These are phyloP conservation scores for Solanum chmielewskii DNA, from an alignment of 257 asterid genomes.

Conservation along the genomic window DNA sequence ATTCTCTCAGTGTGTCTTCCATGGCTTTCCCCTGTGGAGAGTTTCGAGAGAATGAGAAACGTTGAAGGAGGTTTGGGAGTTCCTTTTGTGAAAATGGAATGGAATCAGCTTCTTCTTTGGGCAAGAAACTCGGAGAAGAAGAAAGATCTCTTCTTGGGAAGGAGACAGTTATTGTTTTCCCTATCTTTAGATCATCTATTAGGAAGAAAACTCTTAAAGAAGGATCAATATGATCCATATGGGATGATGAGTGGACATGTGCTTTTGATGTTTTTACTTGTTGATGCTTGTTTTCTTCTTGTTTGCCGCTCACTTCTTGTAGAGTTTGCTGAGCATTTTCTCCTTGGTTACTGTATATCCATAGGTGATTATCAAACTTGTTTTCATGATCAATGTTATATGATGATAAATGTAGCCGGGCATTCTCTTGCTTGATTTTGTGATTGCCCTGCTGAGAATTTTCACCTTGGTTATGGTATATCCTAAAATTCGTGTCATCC, in stretches of 20 bases:
- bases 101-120: conserved; percentile 43
- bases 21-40: conserved; percentile 66
- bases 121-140: conserved; percentile 22
- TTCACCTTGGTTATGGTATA: background rate
- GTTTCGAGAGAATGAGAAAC: conserved; percentile 31
- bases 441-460: background rate
- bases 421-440: background rate
- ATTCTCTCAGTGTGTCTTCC: conserved; percentile 51
- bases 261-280: background rate
- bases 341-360: background rate
- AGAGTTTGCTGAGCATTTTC: background rate
- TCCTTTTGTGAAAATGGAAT: conserved; percentile 49
- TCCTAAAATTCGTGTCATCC: background rate
- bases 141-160: conserved; percentile 39
- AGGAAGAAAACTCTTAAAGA: conserved; percentile 49
- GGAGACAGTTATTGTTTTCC: conserved; percentile 35
- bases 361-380: background rate
- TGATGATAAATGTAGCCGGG: background rate
- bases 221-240: conserved; percentile 50
- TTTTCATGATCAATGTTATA: background rate
- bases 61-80: conserved; percentile 34
- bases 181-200: conserved; percentile 35
- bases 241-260: conserved; percentile 31
- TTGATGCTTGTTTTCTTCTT: background rate
- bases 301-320: no score